Conservation (phyloP, 176 grass and related monocot species). For the Areca catechu region DNA sequence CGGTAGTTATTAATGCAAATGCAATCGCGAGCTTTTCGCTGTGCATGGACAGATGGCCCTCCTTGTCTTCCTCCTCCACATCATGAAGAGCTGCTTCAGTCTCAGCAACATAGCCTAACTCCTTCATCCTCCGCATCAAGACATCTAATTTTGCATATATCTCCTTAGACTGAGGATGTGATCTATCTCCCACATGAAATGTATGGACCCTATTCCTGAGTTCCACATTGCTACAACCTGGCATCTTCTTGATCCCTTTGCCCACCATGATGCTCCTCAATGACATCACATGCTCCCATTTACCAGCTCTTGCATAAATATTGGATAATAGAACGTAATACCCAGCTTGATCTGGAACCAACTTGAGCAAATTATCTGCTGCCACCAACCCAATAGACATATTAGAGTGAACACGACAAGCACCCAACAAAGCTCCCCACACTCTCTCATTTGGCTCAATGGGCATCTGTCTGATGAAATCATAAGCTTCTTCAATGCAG, state of each 20-base stretch:
- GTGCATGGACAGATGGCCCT: constrained; percentile 61
- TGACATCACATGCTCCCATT: constrained; percentile 53
- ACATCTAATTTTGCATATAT: constrained; percentile 61
- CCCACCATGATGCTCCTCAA: constrained; percentile 55
- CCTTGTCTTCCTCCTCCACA: constrained; percentile 83
- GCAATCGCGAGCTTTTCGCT: constrained; percentile 70
- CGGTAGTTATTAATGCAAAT: constrained; percentile 60
- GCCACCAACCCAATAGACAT: constrained; percentile 62
- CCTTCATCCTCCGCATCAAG: constrained; percentile 54
- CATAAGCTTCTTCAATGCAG: constrained; percentile 48
- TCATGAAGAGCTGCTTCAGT: constrained; percentile 61
- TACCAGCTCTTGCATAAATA: constrained; percentile 71
- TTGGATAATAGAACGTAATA: constrained; percentile 80
- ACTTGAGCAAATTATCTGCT: constrained; percentile 59
- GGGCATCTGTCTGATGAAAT: constrained; percentile 60
- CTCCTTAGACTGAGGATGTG: constrained; percentile 53
- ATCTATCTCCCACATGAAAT: constrained; percentile 61
- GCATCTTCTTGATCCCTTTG: constrained; percentile 73
- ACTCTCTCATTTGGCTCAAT: constrained; percentile 61
- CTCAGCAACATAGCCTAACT: constrained; percentile 54
- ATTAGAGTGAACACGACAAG: constrained; percentile 67
- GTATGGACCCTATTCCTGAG: constrained; percentile 41
- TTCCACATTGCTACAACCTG: constrained; percentile 66
- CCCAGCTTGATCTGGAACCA: constrained; percentile 58
- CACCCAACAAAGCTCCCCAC: constrained; percentile 62